Conservation (phyloP, 1,284 basidiomycete genomes). For the Cryptococcus sp. region DNA sequence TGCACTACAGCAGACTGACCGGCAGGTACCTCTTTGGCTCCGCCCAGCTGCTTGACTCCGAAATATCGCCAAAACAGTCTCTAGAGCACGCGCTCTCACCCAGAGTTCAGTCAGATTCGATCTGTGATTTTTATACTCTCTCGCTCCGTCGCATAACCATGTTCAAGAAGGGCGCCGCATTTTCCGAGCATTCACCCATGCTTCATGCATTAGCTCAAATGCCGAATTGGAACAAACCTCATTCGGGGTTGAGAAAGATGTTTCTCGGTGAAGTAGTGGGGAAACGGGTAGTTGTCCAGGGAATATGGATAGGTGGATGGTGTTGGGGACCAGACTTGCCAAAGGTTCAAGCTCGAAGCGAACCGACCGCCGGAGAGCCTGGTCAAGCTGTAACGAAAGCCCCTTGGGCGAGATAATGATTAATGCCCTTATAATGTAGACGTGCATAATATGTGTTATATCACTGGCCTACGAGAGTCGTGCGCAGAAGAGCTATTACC, state of each 20-base stretch:
- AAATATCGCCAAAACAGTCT: constrained; percentile 22
- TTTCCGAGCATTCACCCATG: constrained; percentile 89
- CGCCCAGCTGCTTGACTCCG: constrained; percentile 64
- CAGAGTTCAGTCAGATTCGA: constrained; percentile 46
- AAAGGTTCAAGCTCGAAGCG: background rate
- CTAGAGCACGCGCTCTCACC: constrained; percentile 18
- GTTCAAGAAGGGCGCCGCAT: constrained; percentile 74
- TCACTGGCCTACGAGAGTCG: background rate
- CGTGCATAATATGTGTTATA: background rate
- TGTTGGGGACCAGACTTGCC: constrained; percentile 33
- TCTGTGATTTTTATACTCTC: constrained; percentile 69
- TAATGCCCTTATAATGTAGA: background rate
- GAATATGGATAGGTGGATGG: constrained; percentile 76
- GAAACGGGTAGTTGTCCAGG: constrained; percentile 95
- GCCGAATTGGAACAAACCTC: constrained; percentile 82
- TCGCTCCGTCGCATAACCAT: constrained; percentile 72
- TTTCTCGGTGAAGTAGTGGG: constrained; percentile 92
- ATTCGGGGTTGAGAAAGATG: constrained; percentile 90
- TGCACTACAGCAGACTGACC: background rate
- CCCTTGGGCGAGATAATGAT: constrained; percentile 12
- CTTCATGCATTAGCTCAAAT: constrained; percentile 81
- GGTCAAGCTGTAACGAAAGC: constrained; percentile 9
- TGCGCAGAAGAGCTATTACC: background rate
- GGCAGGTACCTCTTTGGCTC: constrained; percentile 79
- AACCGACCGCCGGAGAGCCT: background rate